Percentiles rank a stretch among this genome's conserved stretches.
These are phyloP conservation scores for Mycena leptocephala DNA, from an alignment of 768 basidiomycete species.

Conservation along the genomic window DNA sequence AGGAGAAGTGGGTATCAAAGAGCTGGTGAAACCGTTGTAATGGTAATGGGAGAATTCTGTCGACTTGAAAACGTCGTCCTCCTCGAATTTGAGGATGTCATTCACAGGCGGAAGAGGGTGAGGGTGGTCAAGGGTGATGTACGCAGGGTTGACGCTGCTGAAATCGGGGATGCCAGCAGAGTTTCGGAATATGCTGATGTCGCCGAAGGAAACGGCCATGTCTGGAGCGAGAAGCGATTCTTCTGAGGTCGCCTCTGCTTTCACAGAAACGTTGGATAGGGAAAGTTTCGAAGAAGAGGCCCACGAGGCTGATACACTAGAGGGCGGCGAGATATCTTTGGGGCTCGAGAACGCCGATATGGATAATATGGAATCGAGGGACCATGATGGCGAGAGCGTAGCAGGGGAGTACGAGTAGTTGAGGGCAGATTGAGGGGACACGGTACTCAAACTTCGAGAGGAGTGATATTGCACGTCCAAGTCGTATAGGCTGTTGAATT, in stretches of 20 bases:
- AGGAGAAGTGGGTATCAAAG: conserved; percentile 10
- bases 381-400: conserved; percentile 22
- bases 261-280: conserved; percentile 10
- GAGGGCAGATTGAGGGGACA: conserved; percentile 1
- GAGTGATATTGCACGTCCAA: conserved; percentile 26
- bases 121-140: conserved; percentile 11
- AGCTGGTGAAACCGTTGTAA: conserved; percentile 1
- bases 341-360: conserved; percentile 7
- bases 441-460: conserved; percentile 15
- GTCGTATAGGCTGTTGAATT: conserved; percentile 31
- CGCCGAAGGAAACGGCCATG: background rate
- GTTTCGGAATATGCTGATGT: conserved; percentile 5
- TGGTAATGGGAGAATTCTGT: conserved; percentile 1
- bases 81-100: background rate
- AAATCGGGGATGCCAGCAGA: background rate
- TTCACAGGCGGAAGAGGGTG: background rate
- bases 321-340: background rate
- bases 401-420: conserved; percentile 16
- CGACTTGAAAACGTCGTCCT: conserved; percentile 13
- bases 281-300: conserved; percentile 10
- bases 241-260: background rate
- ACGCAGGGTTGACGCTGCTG: conserved; percentile 14
- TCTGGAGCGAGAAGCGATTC: background rate
- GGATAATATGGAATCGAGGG: conserved; percentile 21
- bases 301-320: conserved; percentile 3